phyloP scores from a whole-genome alignment of 768 basidiomycete genomes.

The Suillus tomentosus region DNA sequence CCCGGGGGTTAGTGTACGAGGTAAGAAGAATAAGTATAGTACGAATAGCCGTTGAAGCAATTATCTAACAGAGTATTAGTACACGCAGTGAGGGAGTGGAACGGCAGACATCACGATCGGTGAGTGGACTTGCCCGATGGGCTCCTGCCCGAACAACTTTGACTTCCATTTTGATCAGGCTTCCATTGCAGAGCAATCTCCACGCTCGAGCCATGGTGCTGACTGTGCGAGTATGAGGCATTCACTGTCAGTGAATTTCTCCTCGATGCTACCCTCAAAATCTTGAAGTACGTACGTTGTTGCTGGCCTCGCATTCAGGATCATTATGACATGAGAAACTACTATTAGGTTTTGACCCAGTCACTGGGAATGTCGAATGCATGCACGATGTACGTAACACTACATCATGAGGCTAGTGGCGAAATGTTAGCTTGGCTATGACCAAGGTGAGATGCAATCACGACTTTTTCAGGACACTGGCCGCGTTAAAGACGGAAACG shows the following conservation, averaged over 20 bases:
- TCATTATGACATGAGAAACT: neutral
- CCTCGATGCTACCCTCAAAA: slow-evolving; percentile 2
- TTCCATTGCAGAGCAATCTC: neutral
- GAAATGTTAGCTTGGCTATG: neutral
- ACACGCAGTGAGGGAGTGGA: no score
- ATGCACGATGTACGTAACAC: neutral
- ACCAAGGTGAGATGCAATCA: neutral
- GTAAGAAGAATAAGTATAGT: neutral
- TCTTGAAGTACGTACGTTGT: neutral
- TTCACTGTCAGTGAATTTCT: neutral
- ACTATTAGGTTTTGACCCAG: neutral
- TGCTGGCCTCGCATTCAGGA: neutral
- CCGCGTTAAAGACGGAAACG: neutral
- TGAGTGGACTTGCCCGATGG: neutral
- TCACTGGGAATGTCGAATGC: neutral
- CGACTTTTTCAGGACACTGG: neutral
- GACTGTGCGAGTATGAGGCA: neutral
- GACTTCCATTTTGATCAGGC: no score
- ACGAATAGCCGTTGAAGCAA: neutral
- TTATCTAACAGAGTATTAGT: no score
- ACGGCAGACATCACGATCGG: neutral
- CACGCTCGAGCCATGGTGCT: neutral
- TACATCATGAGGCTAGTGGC: neutral
- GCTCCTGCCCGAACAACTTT: no score
- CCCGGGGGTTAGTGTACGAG: neutral